phyloP scores from a whole-genome alignment of 2,329 filamentous ascomycete species.

The Mariannaea sp. region DNA sequence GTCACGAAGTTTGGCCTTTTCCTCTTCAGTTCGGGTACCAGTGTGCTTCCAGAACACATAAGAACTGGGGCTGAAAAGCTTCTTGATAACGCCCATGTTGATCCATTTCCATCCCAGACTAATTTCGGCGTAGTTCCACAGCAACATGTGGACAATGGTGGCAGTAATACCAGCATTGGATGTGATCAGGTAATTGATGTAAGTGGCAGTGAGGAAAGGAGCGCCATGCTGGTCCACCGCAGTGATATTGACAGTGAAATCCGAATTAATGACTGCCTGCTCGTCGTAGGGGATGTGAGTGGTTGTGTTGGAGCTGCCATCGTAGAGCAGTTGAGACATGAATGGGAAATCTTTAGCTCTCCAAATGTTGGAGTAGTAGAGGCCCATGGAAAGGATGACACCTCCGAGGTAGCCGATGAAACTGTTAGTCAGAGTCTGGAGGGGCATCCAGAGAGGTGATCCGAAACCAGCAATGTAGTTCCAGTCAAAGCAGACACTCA shows the following conservation, averaged over 20 bases:
- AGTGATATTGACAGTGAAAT: slow-evolving; percentile 28
- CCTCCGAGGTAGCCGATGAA: slow-evolving; percentile 45
- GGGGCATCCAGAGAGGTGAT: slow-evolving; percentile 45
- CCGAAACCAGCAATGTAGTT: slow-evolving; percentile 33
- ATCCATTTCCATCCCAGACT: slow-evolving; percentile 29
- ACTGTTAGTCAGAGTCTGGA: slow-evolving; percentile 46
- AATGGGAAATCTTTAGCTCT: slow-evolving; percentile 25
- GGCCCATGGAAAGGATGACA: slow-evolving; percentile 43
- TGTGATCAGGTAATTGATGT: slow-evolving; percentile 24
- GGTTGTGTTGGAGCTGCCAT: slow-evolving; percentile 8
- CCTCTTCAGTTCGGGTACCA: slow-evolving; percentile 12
- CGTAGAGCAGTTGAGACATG: slow-evolving; percentile 24
- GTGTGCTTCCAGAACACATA: slow-evolving; percentile 20
- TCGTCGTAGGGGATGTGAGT: slow-evolving; percentile 18
- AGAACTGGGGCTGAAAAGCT: background rate
- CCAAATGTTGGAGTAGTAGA: slow-evolving; percentile 27
- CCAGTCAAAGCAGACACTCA: slow-evolving; percentile 24
- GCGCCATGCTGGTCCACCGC: slow-evolving; percentile 15
- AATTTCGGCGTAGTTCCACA: slow-evolving; percentile 34
- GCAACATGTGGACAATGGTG: slow-evolving; percentile 19
- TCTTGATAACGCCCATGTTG: background rate
- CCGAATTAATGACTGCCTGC: slow-evolving; percentile 16
- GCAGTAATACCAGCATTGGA: slow-evolving; percentile 22
- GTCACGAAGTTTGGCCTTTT: slow-evolving; percentile 18
- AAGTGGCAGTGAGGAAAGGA: slow-evolving; percentile 20